Percentiles rank a stretch among this genome's conserved stretches.
These are phyloP conservation scores for Coemansia sp. DNA, from an alignment of 192 early-diverging fungal species.

Conservation along the genomic window DNA sequence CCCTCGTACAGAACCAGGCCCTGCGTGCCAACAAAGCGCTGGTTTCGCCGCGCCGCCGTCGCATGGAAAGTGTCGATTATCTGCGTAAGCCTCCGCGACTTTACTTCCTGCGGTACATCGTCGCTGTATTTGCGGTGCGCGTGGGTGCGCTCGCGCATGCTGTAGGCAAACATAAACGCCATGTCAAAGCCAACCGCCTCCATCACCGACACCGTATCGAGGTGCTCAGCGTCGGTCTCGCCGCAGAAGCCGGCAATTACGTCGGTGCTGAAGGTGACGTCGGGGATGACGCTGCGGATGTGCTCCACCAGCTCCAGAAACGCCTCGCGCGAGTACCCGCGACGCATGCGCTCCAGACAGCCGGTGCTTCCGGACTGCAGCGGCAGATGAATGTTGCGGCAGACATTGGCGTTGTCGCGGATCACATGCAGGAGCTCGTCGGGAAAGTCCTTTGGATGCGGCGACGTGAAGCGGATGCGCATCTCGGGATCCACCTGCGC, in stretches of 20 bases:
- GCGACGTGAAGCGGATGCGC: conserved; percentile 76
- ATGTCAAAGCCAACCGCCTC: conserved; percentile 66
- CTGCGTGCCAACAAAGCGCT: conserved; percentile 52
- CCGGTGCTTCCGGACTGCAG: conserved; percentile 69
- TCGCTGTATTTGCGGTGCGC: conserved; percentile 68
- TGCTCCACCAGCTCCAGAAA: conserved; percentile 66
- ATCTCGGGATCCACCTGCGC: conserved; percentile 71
- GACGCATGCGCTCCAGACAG: conserved; percentile 70
- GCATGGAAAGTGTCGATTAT: conserved; percentile 68
- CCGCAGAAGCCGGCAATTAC: conserved; percentile 79
- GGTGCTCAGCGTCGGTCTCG: conserved; percentile 72
- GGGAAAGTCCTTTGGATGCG: conserved; percentile 81
- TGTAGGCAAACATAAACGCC: conserved; percentile 81
- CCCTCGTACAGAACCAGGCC: conserved; percentile 63
- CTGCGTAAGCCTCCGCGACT: conserved; percentile 62
- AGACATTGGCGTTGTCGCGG: conserved; percentile 67
- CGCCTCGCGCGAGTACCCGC: conserved; percentile 72
- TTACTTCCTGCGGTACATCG: conserved; percentile 66
- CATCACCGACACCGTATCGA: conserved; percentile 69
- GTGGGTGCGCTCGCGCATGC: conserved; percentile 73
- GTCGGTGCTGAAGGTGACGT: conserved; percentile 72
- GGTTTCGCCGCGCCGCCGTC: conserved; percentile 57
- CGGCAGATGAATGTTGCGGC: conserved; percentile 73
- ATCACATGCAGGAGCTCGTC: conserved; percentile 69
- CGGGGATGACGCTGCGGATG: conserved; percentile 68